phyloP scores from a whole-genome alignment of 2,329 filamentous ascomycete genomes.

The Byssoonygena ceratinophila region DNA sequence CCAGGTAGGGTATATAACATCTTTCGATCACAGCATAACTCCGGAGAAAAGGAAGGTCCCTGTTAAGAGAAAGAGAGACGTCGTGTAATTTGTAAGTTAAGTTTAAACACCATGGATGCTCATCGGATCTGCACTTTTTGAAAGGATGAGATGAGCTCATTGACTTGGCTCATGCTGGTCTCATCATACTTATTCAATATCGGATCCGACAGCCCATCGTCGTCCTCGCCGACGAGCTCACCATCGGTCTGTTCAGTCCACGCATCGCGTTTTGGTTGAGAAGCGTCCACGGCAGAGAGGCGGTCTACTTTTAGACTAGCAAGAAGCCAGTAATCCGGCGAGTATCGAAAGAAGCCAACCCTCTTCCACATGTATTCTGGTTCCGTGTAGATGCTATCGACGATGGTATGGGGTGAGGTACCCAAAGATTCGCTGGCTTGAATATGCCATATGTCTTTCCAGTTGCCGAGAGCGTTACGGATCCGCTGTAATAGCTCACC shows the following conservation, averaged over 20 bases:
- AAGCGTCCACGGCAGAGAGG: neutral
- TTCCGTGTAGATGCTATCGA: neutral
- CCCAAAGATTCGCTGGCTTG: neutral
- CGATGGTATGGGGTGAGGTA: neutral
- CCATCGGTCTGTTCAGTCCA: neutral
- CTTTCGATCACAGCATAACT: neutral
- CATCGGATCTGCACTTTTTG: neutral
- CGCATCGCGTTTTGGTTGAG: neutral
- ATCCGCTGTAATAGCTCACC: neutral
- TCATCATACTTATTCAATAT: conserved; percentile 4
- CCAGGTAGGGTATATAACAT: conserved; percentile 2
- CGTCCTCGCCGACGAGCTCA: neutral
- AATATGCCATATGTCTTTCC: conserved; percentile 5
- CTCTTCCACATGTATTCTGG: conserved; percentile 5
- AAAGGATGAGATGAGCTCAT: conserved; percentile 1
- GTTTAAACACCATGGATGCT: too few relatives aligned
- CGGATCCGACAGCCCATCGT: neutral
- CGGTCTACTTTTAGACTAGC: conserved; percentile 4
- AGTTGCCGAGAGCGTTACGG: neutral
- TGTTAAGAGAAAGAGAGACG: too few relatives aligned
- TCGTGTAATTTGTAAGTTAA: too few relatives aligned
- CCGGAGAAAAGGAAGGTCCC: neutral
- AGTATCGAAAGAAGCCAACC: conserved; percentile 4
- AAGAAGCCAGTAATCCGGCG: conserved; percentile 2
- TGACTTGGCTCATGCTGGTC: conserved; percentile 4